Percentiles rank a stretch among this genome's conserved stretches.
Conservation (phyloP, 352 stramenopile species). For the Globisporangium emineosum region DNA sequence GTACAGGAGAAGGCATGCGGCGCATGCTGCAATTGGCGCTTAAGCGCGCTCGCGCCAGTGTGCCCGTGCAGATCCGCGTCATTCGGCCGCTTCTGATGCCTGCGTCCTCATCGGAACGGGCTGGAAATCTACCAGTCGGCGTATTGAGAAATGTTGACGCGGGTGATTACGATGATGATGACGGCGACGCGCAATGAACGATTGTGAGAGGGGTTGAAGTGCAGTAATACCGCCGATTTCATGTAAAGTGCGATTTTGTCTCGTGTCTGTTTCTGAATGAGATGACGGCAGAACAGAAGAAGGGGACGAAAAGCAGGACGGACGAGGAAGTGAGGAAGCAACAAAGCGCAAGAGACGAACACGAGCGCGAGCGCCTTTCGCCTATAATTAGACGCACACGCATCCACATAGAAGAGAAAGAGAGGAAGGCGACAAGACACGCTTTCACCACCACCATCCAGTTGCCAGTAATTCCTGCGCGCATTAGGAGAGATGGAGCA, state of each 20-base stretch:
- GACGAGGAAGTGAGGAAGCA: conserved; percentile 5
- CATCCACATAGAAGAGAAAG: neutral
- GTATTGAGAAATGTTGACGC: neutral
- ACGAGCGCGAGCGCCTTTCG: neutral
- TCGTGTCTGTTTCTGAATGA: neutral
- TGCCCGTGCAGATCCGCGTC: conserved; percentile 11
- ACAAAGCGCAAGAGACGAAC: neutral
- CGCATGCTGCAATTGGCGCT: conserved; percentile 57
- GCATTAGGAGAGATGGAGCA: conserved; percentile 9
- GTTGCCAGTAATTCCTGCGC: neutral
- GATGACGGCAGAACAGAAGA: conserved; percentile 4
- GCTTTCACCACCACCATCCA: neutral
- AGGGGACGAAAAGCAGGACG: neutral
- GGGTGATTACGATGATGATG: conserved; percentile 3
- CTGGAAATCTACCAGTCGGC: neutral
- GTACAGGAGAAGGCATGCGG: conserved; percentile 38
- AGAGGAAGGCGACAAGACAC: neutral
- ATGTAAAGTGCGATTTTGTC: conserved; percentile 7
- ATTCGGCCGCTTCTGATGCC: conserved; percentile 2
- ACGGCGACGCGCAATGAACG: neutral
- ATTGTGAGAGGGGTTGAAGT: conserved; percentile 13
- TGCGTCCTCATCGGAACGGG: neutral
- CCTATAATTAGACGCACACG: conserved; percentile 3
- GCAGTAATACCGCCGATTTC: neutral
- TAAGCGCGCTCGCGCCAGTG: conserved; percentile 32